Evolutionary conservation across 306 rosid species (phyloP).

Genomic region (Sicyos baderoa): DNA sequence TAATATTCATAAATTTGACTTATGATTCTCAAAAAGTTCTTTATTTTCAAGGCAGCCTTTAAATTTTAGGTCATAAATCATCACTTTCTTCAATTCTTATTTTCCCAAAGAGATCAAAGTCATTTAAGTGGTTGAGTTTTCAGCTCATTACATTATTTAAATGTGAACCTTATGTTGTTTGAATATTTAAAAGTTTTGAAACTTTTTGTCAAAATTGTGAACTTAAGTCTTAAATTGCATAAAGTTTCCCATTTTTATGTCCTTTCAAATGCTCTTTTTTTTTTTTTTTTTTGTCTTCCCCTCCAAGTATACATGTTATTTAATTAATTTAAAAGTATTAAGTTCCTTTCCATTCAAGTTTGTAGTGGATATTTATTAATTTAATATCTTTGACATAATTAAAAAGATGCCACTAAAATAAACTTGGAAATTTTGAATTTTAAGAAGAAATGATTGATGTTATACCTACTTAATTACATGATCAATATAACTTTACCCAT

Average conservation of each 20-base stretch:
- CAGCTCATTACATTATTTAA: neutral
- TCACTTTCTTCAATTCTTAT: neutral
- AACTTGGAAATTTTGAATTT: neutral
- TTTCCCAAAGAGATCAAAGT: neutral
- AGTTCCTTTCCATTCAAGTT: neutral
- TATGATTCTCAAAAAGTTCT: neutral
- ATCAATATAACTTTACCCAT: neutral
- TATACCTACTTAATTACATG: neutral
- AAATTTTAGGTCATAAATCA: neutral
- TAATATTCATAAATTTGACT: neutral
- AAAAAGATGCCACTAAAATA: neutral
- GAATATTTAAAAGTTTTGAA: neutral
- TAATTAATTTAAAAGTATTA: neutral
- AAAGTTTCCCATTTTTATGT: neutral
- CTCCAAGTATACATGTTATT: neutral
- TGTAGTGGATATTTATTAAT: neutral
- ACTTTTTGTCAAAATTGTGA: neutral
- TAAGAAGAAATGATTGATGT: neutral
- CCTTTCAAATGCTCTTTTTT: neutral
- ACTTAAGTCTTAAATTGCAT: neutral
- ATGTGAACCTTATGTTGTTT: neutral
- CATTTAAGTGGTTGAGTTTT: neutral
- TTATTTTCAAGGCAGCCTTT: neutral
- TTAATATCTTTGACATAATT: neutral
- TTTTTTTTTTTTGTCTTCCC: constrained; percentile 5